Base-by-base conservation (phyloP, 306 rosid genomes). In the Quercus gilva region DNA sequence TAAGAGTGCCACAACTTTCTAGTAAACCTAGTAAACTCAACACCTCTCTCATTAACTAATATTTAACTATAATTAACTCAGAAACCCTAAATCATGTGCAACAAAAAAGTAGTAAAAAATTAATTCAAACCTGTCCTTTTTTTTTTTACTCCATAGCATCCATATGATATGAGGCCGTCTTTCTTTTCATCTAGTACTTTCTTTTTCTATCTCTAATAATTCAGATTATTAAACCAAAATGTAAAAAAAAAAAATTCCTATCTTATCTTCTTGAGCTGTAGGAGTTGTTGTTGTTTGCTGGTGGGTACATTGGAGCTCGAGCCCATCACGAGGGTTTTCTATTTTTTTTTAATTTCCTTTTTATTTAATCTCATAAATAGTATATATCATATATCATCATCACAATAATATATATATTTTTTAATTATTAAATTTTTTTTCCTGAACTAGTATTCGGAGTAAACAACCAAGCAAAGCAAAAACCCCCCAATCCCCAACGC, bases 281-380 rank as follows among this genome's bases (percentile, higher is more conserved):
- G 80, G 4, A 5, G 81, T 59, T 71, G 74, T 49, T 75, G 69
- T 58, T 43, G 26, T 53, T 71, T 49, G 41, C 58, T 55, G 79
- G 31, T 12, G 76, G 72, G 72, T 33, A 74, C 85, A 85, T 91
- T 17, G 91, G 86, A 72, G 82, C 26, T 78, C 81, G 94, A 69
- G 90, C 92, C 82, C 56, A 71, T 87, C 88, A 85, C 95, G 83
- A 85, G 83, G 52, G 58, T 29, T 55, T 67, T 56, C 60, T 83
- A 23, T 14, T 12, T 7, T 12, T 7, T 55, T 51, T 59, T 7
- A 41, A 41, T 41, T 18, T 33, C 23, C 1, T 3, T 19, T 60
- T 58, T 23, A 21, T 41, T 20, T 18, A 19, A 58, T 7, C 15
- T n/a, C 3, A 15, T 21, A 49, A 49, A 49, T 49, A 49, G 17